These are phyloP conservation scores for Halophytophthora batemanensis DNA, from an alignment of 352 stramenopile genomes.

Conservation along the genomic window DNA sequence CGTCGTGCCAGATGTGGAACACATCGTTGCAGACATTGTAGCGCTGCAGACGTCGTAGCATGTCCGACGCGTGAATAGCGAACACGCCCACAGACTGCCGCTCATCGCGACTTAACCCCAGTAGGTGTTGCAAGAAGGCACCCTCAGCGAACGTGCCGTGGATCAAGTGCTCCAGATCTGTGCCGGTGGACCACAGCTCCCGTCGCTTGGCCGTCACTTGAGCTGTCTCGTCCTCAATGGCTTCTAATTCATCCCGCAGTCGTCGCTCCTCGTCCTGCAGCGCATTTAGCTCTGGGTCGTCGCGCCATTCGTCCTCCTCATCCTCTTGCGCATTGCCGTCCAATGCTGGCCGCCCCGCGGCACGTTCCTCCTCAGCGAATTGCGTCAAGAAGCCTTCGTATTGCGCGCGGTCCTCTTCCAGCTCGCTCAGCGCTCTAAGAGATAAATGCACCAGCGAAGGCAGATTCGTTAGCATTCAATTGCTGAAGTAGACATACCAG, in stretches of 20 bases:
- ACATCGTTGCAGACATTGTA: slow-evolving; percentile 90
- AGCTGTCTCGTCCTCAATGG: slow-evolving; percentile 54
- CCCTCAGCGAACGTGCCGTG: slow-evolving; percentile 70
- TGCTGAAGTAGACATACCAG: not conserved
- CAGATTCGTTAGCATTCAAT: slow-evolving; percentile 6
- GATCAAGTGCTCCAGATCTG: slow-evolving; percentile 67
- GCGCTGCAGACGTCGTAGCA: slow-evolving; percentile 72
- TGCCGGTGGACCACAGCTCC: slow-evolving; percentile 72
- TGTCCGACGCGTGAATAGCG: slow-evolving; percentile 74
- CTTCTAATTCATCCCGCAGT: slow-evolving; percentile 49
- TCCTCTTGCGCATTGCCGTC: slow-evolving; percentile 28
- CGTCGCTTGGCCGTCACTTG: slow-evolving; percentile 54
- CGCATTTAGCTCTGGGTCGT: slow-evolving; percentile 48
- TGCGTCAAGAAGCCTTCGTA: slow-evolving; percentile 58
- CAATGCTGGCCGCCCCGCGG: slow-evolving; percentile 11
- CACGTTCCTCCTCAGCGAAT: slow-evolving; percentile 33
- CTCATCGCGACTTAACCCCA: slow-evolving; percentile 71
- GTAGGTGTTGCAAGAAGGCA: slow-evolving; percentile 73
- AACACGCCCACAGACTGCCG: slow-evolving; percentile 74
- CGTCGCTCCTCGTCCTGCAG: slow-evolving; percentile 62
- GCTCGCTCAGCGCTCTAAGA: slow-evolving; percentile 35
- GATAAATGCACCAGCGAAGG: slow-evolving; percentile 4
- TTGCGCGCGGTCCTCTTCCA: slow-evolving; percentile 47
- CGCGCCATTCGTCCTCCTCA: slow-evolving; percentile 30
- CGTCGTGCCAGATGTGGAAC: slow-evolving; percentile 91